phyloP scores from a whole-genome alignment of 495 filamentous ascomycete species.

The Xylaria intraflava region DNA sequence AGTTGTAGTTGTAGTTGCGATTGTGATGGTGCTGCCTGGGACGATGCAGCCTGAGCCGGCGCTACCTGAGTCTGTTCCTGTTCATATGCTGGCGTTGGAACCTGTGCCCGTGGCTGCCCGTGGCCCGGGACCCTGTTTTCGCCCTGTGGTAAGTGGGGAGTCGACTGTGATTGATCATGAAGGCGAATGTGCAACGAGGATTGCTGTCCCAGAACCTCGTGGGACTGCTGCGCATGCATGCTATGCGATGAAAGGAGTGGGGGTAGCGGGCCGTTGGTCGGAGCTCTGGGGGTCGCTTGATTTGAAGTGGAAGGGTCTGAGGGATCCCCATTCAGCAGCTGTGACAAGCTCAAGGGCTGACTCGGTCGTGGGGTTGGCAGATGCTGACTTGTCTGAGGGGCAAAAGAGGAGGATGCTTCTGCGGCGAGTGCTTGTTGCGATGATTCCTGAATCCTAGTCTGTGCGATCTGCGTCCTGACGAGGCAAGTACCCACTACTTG shows the following conservation, averaged over 20 bases:
- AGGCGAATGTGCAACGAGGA: background rate
- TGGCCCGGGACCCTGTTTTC: constrained; percentile 5
- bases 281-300: background rate
- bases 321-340: constrained; percentile 4
- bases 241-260: background rate
- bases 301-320: background rate
- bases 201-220: background rate
- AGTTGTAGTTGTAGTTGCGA: background rate
- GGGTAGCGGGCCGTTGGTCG: background rate
- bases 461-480: constrained; percentile 39
- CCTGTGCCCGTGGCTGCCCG: constrained; percentile 8
- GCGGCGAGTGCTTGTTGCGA: constrained; percentile 23
- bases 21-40: too few relatives aligned
- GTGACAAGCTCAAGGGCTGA: constrained; percentile 9
- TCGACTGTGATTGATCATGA: constrained; percentile 5
- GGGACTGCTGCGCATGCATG: background rate
- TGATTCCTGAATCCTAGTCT: constrained; percentile 29
- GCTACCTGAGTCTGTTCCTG: too few relatives aligned
- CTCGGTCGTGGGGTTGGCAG: constrained; percentile 4
- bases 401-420: constrained; percentile 10
- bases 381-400: constrained; percentile 6
- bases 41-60: too few relatives aligned
- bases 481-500: constrained; percentile 35
- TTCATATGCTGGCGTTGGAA: constrained; percentile 17
- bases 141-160: background rate